A percentile compares a stretch with the other conserved stretches of the same genome.
Evolutionary conservation across 1,284 basidiomycete genomes (phyloP).

Genomic region (Waitea zeae): DNA sequence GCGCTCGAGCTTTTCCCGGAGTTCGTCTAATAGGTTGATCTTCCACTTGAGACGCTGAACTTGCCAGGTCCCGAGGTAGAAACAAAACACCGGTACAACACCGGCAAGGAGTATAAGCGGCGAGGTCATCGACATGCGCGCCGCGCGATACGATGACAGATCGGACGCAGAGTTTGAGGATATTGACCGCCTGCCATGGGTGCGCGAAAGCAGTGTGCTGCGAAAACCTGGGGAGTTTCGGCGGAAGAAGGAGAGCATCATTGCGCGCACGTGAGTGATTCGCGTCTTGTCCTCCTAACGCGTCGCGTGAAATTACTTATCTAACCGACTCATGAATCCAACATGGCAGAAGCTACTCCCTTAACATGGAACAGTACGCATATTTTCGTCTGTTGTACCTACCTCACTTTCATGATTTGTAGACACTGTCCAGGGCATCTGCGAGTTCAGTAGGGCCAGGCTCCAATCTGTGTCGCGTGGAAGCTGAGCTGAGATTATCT

Average conservation of each 20-base stretch:
- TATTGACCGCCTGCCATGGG: not conserved
- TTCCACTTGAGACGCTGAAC: conserved; percentile 90
- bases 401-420: not conserved
- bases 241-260: too few relatives aligned
- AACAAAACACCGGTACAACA: conserved; percentile 80
- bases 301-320: too few relatives aligned
- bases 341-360: too few relatives aligned
- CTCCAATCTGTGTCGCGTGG: conserved; percentile 4
- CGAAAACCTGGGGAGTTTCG: too few relatives aligned
- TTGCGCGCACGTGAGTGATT: too few relatives aligned
- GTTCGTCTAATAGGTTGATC: conserved; percentile 81
- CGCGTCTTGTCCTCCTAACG: too few relatives aligned
- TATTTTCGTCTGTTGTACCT: too few relatives aligned
- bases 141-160: too few relatives aligned
- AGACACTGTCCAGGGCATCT: conserved; percentile 44
- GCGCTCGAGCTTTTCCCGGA: conserved; percentile 79
- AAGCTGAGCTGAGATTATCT: not conserved
- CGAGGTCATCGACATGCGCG: too few relatives aligned
- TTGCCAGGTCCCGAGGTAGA: conserved; percentile 92
- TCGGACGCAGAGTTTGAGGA: not conserved
- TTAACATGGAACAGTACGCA: too few relatives aligned
- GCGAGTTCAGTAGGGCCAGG: conserved; percentile 40
- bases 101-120: conserved; percentile 73
- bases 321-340: too few relatives aligned
- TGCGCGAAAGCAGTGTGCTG: too few relatives aligned